A percentile compares a stretch with the other conserved stretches of the same genome.
phyloP scores from a whole-genome alignment of 441 rosid species.

The Mallotus repandus region DNA sequence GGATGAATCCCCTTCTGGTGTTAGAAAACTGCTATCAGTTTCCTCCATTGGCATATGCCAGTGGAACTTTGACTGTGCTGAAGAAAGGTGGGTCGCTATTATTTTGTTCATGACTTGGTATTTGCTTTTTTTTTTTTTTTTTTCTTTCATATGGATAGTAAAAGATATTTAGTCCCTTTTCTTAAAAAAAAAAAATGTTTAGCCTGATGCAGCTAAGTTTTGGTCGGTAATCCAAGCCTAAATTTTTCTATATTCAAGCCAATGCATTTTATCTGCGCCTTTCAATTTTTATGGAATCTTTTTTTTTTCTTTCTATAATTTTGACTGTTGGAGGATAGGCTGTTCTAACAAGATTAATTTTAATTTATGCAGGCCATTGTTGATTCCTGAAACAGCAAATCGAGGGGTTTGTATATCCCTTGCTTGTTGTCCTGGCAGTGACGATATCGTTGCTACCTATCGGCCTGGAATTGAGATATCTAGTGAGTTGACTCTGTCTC shows the following conservation, averaged over 20 bases:
- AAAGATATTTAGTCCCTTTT: not conserved
- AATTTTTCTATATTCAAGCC: too few species aligned
- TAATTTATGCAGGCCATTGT: slow-evolving; percentile 44
- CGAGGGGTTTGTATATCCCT: slow-evolving; percentile 82
- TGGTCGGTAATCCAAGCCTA: too few species aligned
- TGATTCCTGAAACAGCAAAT: slow-evolving; percentile 55
- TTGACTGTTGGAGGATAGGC: not conserved
- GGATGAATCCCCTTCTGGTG: slow-evolving; percentile 34
- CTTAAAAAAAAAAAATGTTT: too few species aligned
- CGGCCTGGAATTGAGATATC: slow-evolving; percentile 62
- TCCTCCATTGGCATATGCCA: slow-evolving; percentile 76
- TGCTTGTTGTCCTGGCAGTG: slow-evolving; percentile 50
- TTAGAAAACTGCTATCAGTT: slow-evolving; percentile 55
- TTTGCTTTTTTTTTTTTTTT: too few species aligned
- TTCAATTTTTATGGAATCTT: not conserved
- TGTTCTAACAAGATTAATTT: slow-evolving; percentile 24
- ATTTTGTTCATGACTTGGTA: not conserved
- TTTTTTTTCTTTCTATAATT: not conserved
- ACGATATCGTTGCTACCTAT: slow-evolving; percentile 66
- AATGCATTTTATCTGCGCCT: too few species aligned
- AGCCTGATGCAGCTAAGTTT: too few species aligned
- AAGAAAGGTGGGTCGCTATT: slow-evolving; percentile 53
- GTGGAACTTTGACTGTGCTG: slow-evolving; percentile 57
- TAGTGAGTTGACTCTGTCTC: slow-evolving; percentile 40
- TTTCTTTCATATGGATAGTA: not conserved